These are phyloP conservation scores for Colletotrichum destructivum DNA, from an alignment of 2,329 filamentous ascomycete genomes.

Conservation along the genomic window DNA sequence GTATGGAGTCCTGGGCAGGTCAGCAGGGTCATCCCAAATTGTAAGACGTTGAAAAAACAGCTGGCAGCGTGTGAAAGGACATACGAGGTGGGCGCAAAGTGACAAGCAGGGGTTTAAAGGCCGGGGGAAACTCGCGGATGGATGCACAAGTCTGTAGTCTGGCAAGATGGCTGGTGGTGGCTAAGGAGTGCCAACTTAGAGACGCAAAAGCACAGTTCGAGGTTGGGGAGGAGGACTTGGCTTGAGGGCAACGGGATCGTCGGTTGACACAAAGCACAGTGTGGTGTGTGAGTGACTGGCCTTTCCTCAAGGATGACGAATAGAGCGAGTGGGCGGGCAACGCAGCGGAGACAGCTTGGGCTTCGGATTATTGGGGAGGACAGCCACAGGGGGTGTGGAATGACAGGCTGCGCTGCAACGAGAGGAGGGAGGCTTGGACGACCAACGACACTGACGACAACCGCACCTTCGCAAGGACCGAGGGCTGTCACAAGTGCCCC, in stretches of 20 bases:
- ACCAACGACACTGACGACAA: conserved; percentile 14
- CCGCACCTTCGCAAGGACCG: conserved; percentile 16
- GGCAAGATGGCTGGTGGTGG: conserved; percentile 18
- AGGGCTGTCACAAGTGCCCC: conserved; percentile 3
- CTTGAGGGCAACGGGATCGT: background rate
- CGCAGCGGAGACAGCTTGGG: background rate
- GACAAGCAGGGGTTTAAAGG: conserved; percentile 7
- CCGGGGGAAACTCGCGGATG: conserved; percentile 9
- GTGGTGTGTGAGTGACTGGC: background rate
- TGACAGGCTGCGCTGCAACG: background rate
- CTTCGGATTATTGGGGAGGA: conserved; percentile 9
- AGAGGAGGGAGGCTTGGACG: conserved; percentile 27
- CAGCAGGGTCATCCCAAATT: conserved; percentile 39
- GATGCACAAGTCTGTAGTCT: conserved; percentile 4
- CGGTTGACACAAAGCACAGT: conserved; percentile 3
- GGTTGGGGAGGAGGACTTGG: background rate
- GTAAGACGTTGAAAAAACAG: conserved; percentile 1
- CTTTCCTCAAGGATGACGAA: conserved; percentile 6
- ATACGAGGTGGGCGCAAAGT: conserved; percentile 22
- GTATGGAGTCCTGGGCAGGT: conserved; percentile 16
- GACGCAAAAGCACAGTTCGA: conserved; percentile 8
- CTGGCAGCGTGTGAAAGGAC: background rate
- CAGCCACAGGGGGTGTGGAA: conserved; percentile 3
- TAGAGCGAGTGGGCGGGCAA: conserved; percentile 12
- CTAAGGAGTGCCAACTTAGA: conserved; percentile 10